phyloP scores from a whole-genome alignment of 192 early-diverging fungal species.

The Chytriomyces sp. region DNA sequence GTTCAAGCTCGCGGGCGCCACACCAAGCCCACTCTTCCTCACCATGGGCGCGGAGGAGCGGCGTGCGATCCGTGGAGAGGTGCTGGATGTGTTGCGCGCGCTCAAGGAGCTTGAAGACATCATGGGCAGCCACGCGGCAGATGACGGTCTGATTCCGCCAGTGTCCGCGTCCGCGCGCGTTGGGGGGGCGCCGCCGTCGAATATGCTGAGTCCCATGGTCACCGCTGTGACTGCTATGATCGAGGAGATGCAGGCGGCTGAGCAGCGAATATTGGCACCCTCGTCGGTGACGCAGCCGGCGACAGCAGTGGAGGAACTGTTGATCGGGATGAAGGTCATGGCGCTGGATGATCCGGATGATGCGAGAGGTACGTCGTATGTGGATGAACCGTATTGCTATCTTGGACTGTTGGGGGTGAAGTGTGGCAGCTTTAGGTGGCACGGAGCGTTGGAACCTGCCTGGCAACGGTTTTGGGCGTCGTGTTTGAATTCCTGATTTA shows the following conservation, averaged over 20 bases:
- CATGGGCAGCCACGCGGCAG: background rate
- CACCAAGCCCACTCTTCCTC: background rate
- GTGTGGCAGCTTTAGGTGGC: background rate
- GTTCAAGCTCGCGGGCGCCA: background rate
- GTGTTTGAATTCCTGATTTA: no score
- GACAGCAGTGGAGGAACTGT: background rate
- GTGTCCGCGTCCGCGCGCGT: background rate
- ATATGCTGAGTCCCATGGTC: conserved; percentile 3
- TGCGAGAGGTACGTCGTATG: background rate
- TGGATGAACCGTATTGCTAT: conserved; percentile 2
- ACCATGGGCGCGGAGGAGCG: background rate
- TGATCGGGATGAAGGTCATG: conserved; percentile 7
- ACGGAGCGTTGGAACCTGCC: background rate
- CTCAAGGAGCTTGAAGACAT: conserved; percentile 12
- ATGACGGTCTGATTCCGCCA: no score
- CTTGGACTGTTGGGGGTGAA: conserved; percentile 12
- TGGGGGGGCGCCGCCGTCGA: background rate
- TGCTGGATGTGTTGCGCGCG: conserved; percentile 19
- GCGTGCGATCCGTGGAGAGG: background rate
- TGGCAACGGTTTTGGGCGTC: conserved; percentile 15
- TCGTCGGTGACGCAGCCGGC: background rate
- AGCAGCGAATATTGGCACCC: background rate
- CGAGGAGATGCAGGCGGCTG: background rate
- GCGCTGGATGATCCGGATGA: conserved; percentile 6
- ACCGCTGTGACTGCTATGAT: background rate